These are phyloP conservation scores for Helotiales sp. DNA, from an alignment of 2,329 filamentous ascomycete genomes.

Conservation along the genomic window DNA sequence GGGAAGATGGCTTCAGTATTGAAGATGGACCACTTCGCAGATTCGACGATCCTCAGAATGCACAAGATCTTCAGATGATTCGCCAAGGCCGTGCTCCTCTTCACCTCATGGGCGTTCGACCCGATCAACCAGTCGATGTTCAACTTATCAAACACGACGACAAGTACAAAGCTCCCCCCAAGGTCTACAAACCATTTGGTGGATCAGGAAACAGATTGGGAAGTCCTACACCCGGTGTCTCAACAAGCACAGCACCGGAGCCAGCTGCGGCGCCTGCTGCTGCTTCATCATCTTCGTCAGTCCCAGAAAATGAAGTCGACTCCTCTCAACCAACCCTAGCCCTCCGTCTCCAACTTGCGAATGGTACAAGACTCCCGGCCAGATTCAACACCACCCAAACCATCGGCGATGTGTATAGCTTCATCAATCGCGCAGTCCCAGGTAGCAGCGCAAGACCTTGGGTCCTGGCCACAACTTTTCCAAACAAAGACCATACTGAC, in stretches of 20 bases:
- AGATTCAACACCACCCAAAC: conserved; percentile 82
- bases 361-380: conserved; percentile 74
- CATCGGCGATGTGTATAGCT: conserved; percentile 74
- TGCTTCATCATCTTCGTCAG: conserved; percentile 35
- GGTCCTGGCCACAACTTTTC: conserved; percentile 80
- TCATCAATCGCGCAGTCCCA: conserved; percentile 65
- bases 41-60: conserved; percentile 77
- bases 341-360: conserved; percentile 75
- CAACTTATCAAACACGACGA: conserved; percentile 72
- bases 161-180: conserved; percentile 71
- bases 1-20: conserved; percentile 83
- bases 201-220: conserved; percentile 74
- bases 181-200: conserved; percentile 73
- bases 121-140: conserved; percentile 75
- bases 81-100: conserved; percentile 74
- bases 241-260: conserved; percentile 37
- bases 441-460: conserved; percentile 60
- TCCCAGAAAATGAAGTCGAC: conserved; percentile 53
- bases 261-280: conserved; percentile 36
- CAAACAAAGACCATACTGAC: conserved; percentile 76
- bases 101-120: conserved; percentile 74
- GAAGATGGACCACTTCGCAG: conserved; percentile 77
- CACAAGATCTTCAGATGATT: conserved; percentile 72
- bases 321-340: conserved; percentile 65
- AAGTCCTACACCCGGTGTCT: conserved; percentile 69